Evolutionary conservation across 139 green algal species (phyloP).

Genomic region (Ettlia oleoabundans): DNA sequence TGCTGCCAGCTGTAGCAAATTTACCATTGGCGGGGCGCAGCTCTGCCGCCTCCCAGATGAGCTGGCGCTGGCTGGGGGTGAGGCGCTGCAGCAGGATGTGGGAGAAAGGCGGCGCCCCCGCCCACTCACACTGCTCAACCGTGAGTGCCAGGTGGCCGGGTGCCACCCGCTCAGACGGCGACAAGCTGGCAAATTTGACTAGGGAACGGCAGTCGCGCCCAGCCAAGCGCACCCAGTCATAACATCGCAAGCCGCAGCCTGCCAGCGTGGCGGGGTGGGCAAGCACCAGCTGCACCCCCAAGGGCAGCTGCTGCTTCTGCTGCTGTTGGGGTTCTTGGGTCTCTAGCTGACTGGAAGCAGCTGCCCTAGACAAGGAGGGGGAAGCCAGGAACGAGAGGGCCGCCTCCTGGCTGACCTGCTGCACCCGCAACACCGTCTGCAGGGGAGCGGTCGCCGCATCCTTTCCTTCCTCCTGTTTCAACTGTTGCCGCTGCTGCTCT

Average conservation of each 20-base stretch:
- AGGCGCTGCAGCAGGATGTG: slow-evolving; percentile 32
- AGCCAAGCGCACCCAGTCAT: slow-evolving; percentile 20
- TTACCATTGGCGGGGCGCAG: too few species aligned
- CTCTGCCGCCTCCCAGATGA: slow-evolving; percentile 48
- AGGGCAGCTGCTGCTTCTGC: background rate
- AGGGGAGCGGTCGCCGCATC: slow-evolving; percentile 6
- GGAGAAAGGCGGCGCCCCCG: slow-evolving; percentile 1
- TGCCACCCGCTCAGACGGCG: background rate
- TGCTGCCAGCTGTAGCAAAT: slow-evolving; percentile 44
- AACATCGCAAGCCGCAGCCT: background rate
- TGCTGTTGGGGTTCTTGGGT: too few species aligned
- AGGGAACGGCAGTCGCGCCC: slow-evolving; percentile 2
- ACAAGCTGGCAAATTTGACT: slow-evolving; percentile 25
- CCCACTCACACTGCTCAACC: background rate
- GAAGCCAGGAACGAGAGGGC: too few species aligned
- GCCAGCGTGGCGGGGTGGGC: slow-evolving; percentile 30
- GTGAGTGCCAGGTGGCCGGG: slow-evolving; percentile 31
- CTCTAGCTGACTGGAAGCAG: background rate
- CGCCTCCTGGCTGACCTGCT: background rate
- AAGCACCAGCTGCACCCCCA: slow-evolving; percentile 13
- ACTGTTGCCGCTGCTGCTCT: background rate
- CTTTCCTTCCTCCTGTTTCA: background rate
- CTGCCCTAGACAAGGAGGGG: background rate
- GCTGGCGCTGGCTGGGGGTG: background rate
- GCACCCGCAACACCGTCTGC: slow-evolving; percentile 25